Conservation (phyloP, 192 early-diverging fungal genomes). For the Coemansia sp. region DNA sequence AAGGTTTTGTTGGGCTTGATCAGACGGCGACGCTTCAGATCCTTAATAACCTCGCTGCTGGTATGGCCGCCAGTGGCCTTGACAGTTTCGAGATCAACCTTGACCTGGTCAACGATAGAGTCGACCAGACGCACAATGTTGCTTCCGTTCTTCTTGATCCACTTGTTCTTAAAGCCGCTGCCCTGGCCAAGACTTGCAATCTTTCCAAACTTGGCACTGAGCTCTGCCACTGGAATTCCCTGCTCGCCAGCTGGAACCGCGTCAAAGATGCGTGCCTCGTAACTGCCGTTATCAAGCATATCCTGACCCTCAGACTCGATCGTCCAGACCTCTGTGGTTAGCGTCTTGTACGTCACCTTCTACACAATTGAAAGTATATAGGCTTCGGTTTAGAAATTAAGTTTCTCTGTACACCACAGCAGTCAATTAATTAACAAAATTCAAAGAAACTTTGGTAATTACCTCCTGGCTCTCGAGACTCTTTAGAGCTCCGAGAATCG, state of each 20-base stretch:
- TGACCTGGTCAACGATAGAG: conserved; percentile 80
- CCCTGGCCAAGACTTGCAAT: conserved; percentile 90
- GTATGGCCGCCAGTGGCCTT: conserved; percentile 59
- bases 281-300: conserved; percentile 81
- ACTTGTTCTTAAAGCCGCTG: conserved; percentile 96
- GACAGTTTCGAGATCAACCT: conserved; percentile 69
- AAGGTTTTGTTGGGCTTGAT: conserved; percentile 67
- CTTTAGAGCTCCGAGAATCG: conserved; percentile 85
- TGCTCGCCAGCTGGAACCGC: conserved; percentile 75
- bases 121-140: conserved; percentile 76
- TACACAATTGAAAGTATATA: conserved; percentile 6
- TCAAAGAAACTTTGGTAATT: conserved; percentile 11
- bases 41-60: conserved; percentile 65
- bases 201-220: conserved; percentile 72
- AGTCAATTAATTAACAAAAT: too few relatives aligned
- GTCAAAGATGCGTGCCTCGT: conserved; percentile 90
- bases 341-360: conserved; percentile 78
- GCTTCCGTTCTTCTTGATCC: conserved; percentile 83
- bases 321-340: conserved; percentile 77
- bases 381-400: neutral
- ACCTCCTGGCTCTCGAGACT: conserved; percentile 83
- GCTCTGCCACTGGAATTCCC: conserved; percentile 82
- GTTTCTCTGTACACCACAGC: too few relatives aligned
- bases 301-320: conserved; percentile 88
- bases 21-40: conserved; percentile 75